Percentiles rank a stretch among this genome's conserved stretches.
phyloP scores from a whole-genome alignment of 2,329 filamentous ascomycete genomes.

The Graphilbum ipis-grandicollis region DNA sequence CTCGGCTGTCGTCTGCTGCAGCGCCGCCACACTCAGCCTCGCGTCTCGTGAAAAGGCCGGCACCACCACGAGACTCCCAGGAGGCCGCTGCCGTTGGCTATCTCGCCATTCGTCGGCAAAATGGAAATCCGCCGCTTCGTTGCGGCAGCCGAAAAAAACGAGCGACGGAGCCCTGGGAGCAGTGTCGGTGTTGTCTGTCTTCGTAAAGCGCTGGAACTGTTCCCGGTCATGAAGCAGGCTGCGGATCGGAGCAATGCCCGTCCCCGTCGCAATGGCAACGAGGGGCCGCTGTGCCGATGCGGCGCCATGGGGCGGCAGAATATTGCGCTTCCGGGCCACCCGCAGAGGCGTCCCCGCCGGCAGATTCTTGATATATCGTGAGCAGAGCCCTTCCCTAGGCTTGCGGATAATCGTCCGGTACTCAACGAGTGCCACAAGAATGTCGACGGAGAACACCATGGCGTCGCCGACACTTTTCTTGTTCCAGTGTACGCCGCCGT shows the following conservation, averaged over 20 bases:
- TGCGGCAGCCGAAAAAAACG: constrained; percentile 77
- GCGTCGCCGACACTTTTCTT: background rate
- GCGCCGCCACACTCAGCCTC: background rate
- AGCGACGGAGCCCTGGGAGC: constrained; percentile 19
- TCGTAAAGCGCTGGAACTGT: constrained; percentile 2
- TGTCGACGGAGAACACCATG: constrained; percentile 30
- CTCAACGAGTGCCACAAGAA: constrained; percentile 76
- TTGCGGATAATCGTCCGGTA: constrained; percentile 78
- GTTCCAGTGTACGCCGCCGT: constrained; percentile 28
- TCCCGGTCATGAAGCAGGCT: constrained; percentile 63
- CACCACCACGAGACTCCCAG: constrained; percentile 19
- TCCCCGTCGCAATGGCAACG: constrained; percentile 69
- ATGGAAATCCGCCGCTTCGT: constrained; percentile 58
- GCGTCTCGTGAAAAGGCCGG: constrained; percentile 32
- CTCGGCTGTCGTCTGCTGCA: background rate
- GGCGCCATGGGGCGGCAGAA: constrained; percentile 23
- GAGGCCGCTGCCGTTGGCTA: constrained; percentile 10
- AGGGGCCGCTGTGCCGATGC: constrained; percentile 33
- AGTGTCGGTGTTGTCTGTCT: constrained; percentile 7
- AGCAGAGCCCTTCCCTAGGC: constrained; percentile 75
- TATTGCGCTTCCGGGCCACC: constrained; percentile 39
- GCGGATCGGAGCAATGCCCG: constrained; percentile 72
- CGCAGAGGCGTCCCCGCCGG: constrained; percentile 36
- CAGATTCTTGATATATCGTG: constrained; percentile 62
- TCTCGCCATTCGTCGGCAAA: constrained; percentile 59